Evolutionary conservation across 2,329 filamentous ascomycete species (phyloP).

Genomic region (Cordyceps cateniannulata): DNA sequence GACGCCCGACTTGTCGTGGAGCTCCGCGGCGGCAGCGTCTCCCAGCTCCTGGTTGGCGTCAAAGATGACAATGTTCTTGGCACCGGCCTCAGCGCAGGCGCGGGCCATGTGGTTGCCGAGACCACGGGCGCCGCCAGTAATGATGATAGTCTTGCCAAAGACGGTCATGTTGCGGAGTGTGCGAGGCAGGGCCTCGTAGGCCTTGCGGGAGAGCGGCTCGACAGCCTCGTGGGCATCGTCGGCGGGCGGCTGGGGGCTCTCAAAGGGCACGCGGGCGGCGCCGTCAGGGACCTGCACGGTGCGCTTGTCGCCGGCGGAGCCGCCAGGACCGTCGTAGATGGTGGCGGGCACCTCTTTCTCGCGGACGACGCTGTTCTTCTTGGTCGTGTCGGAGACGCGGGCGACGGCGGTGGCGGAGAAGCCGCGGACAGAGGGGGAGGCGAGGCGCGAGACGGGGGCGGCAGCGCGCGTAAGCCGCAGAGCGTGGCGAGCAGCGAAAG

Average conservation of each 20-base stretch:
- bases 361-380: constrained; percentile 47
- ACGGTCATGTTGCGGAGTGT: constrained; percentile 65
- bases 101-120: constrained; percentile 75
- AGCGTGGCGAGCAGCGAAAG: constrained; percentile 28
- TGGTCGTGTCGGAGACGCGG: constrained; percentile 31
- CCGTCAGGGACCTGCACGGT: constrained; percentile 44
- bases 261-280: constrained; percentile 35
- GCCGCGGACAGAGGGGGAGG: constrained; percentile 19
- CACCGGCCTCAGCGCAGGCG: constrained; percentile 69
- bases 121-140: constrained; percentile 71
- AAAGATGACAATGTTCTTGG: constrained; percentile 67
- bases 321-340: constrained; percentile 38
- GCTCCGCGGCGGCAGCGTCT: constrained; percentile 60
- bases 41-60: constrained; percentile 72
- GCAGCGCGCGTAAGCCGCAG: constrained; percentile 27
- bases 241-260: constrained; percentile 27
- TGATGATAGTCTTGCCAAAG: constrained; percentile 62
- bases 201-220: constrained; percentile 44
- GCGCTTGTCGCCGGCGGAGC: constrained; percentile 51
- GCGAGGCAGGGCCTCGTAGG: constrained; percentile 51
- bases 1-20: constrained; percentile 66
- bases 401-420: constrained; percentile 27
- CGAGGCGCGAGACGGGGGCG: constrained; percentile 17
- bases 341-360: constrained; percentile 53
- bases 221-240: constrained; percentile 37